Percentiles rank a stretch among this genome's conserved stretches.
phyloP scores from a whole-genome alignment of 2,329 filamentous ascomycete species.

The Verticillium klebahnii region DNA sequence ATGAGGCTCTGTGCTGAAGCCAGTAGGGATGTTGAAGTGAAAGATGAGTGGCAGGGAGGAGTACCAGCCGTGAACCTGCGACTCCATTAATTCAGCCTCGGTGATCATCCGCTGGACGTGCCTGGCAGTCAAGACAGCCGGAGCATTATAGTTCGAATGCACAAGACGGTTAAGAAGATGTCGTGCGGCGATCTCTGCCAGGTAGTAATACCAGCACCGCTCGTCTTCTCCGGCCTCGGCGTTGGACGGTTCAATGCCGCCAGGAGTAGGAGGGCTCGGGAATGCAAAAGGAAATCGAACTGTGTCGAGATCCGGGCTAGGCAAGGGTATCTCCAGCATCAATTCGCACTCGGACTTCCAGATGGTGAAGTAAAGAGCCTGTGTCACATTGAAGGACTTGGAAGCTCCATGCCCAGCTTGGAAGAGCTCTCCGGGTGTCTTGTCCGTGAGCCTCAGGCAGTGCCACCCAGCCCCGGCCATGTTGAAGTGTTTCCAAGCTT shows the following conservation, averaged over 20 bases:
- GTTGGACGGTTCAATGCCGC: not conserved
- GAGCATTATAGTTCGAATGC: not conserved
- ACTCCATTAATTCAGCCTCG: slow-evolving; percentile 8
- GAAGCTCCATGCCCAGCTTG: not conserved
- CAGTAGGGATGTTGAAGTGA: slow-evolving; percentile 7
- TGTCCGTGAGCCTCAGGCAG: not conserved
- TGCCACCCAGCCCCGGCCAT: slow-evolving; percentile 12
- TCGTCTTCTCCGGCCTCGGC: slow-evolving; percentile 5
- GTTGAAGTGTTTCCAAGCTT: slow-evolving; percentile 13
- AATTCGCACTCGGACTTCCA: slow-evolving; percentile 9
- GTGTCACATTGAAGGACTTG: slow-evolving; percentile 3
- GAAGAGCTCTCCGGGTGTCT: not conserved
- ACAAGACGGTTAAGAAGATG: slow-evolving; percentile 8
- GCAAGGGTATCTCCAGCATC: not conserved
- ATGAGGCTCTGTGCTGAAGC: slow-evolving; percentile 1
- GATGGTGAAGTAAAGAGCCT: slow-evolving; percentile 11
- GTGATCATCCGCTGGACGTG: slow-evolving; percentile 11
- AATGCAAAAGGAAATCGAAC: not conserved
- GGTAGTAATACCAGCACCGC: slow-evolving; percentile 11
- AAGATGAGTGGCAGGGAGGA: slow-evolving; percentile 3
- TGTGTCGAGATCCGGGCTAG: not conserved
- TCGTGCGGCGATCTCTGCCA: slow-evolving; percentile 9
- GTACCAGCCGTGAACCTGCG: slow-evolving; percentile 11
- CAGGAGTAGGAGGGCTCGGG: slow-evolving; percentile 5
- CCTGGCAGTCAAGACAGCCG: slow-evolving; percentile 4